Percentiles rank a stretch among this genome's conserved stretches.
phyloP scores from a whole-genome alignment of 768 basidiomycete species.

The Suillus fuscotomentosus region DNA sequence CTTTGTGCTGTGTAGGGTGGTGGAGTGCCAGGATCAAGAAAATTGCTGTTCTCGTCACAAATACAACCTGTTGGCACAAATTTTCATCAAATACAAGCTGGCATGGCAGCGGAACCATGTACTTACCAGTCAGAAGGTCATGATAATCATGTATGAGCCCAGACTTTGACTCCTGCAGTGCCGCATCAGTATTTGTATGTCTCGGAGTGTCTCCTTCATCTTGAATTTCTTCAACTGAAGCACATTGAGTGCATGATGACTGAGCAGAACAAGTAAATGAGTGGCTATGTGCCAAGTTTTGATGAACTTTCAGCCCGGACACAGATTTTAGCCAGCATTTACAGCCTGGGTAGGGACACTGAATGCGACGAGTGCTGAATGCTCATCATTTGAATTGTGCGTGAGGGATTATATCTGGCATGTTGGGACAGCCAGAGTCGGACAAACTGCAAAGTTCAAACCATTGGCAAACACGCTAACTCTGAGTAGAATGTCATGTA shows the following conservation, averaged over 20 bases:
- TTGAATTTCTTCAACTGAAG: background rate
- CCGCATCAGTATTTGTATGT: too few relatives aligned
- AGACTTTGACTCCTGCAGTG: background rate
- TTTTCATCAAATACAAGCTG: background rate
- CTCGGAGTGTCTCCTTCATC: background rate
- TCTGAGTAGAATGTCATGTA: background rate
- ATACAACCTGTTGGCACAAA: background rate
- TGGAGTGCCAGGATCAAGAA: background rate
- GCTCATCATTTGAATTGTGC: background rate
- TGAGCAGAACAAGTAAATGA: background rate
- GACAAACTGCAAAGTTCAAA: background rate
- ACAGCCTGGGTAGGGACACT: background rate
- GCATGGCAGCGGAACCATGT: background rate
- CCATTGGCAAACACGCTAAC: background rate
- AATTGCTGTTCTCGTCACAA: background rate
- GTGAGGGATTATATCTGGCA: background rate
- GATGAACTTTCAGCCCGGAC: background rate
- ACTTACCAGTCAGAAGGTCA: background rate
- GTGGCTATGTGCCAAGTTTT: background rate
- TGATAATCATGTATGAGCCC: background rate
- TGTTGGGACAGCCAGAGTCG: background rate
- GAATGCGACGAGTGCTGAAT: background rate
- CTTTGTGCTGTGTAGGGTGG: background rate
- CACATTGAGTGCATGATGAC: background rate
- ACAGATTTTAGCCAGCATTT: background rate